Percentiles rank a stretch among this genome's conserved stretches.
Conservation (phyloP, 2,329 filamentous ascomycete genomes). For the Cyphellophora europaea region DNA sequence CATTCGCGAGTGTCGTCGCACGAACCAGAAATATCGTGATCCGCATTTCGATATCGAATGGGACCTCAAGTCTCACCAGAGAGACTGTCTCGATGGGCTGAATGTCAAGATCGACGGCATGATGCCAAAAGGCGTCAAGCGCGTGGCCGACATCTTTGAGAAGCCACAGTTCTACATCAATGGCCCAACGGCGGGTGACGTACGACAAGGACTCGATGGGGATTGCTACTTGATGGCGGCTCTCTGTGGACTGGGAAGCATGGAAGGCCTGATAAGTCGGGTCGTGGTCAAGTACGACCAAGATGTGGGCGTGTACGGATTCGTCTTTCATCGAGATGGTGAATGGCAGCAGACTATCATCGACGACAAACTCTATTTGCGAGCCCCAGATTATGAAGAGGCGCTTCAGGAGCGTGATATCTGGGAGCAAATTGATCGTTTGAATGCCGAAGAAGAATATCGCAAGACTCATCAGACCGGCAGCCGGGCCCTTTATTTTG, state of each 20-base stretch:
- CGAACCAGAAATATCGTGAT: constrained; percentile 81
- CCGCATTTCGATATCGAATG: constrained; percentile 78
- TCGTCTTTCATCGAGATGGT: constrained; percentile 75
- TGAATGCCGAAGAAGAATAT: constrained; percentile 61
- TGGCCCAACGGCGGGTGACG: constrained; percentile 65
- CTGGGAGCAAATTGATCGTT: constrained; percentile 63
- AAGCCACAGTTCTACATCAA: constrained; percentile 68
- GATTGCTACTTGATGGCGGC: constrained; percentile 85
- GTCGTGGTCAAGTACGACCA: constrained; percentile 66
- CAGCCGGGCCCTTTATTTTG: constrained; percentile 69
- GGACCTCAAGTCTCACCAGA: constrained; percentile 54
- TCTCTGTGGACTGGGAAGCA: constrained; percentile 66
- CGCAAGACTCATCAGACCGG: constrained; percentile 63
- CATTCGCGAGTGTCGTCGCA: constrained; percentile 55
- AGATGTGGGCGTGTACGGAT: constrained; percentile 71
- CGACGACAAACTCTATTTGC: constrained; percentile 82
- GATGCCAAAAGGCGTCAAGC: constrained; percentile 62
- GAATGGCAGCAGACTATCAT: constrained; percentile 90
- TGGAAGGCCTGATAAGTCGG: constrained; percentile 59
- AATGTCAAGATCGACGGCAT: constrained; percentile 27
- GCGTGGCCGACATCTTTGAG: constrained; percentile 69
- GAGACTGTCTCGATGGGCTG: constrained; percentile 45
- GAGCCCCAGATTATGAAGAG: constrained; percentile 73
- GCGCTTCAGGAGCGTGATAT: constrained; percentile 64
- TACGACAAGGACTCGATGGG: constrained; percentile 67